Evolutionary conservation across 306 rosid species (phyloP), one percentile per base, ranked within the genome.

Genomic region (Dryas drummondii): DNA sequence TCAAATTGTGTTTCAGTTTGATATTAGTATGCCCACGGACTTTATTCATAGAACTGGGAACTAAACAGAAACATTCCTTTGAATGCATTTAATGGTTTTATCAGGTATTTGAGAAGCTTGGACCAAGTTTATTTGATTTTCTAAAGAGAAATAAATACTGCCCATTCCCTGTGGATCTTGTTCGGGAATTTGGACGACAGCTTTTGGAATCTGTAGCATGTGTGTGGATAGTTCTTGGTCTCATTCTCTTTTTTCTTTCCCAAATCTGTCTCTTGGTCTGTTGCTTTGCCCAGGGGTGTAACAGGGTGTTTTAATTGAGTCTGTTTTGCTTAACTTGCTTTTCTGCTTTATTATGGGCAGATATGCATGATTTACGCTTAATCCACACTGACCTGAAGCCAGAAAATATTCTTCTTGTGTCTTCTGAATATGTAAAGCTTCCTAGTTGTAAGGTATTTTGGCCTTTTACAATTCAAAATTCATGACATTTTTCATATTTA

Each of bases 101-200:
- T 91, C 98, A 93, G 97, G 97, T 93, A 77, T 93, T 89, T 93
- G 98, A 93, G 94, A 93, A 87, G 97, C 98, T 93, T 91, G 98
- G 97, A 84, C 97, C 98, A 88, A 93, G 98, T 76, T 93, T 91
- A 88, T 93, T 91, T 93, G 98, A 93, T 88, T 93, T 93, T 91
- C 92, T 91, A 89, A 93, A 89, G 98, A 88, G 98, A 91, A 93
- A 89, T 91, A 93, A 86, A 88, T 91, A 91, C 92, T 87, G 90
- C 88, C 92, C 98, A 74, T 91, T 94, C 87, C 98, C 97, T 82
- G 90, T 91, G 97, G 98, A 94, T 78, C 98, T 94, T 90, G 98
- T 91, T 88, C 97, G 94, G 82, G 98, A 94, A 88, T 91, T 91
- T 84, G 98, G 96, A 88, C 86, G 97, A 79, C 98, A 94, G 96